phyloP scores from a whole-genome alignment of 345 rosid species.

The Nephelium lappaceum region DNA sequence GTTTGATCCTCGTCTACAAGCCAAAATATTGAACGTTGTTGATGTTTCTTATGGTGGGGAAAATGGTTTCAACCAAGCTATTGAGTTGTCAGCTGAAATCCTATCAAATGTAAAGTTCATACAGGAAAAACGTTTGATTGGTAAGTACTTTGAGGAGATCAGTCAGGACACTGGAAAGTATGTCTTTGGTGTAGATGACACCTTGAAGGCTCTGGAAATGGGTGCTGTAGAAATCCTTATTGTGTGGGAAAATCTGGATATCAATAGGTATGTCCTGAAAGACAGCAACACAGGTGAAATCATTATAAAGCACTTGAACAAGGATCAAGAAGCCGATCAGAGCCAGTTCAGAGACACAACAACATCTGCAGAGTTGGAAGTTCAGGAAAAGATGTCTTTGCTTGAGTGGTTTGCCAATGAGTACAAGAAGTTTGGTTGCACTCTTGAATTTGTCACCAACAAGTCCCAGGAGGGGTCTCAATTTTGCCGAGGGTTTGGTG shows the following conservation, averaged over 20 bases:
- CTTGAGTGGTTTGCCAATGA: constrained; percentile 95
- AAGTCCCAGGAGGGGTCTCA: constrained; percentile 95
- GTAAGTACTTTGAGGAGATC: constrained; percentile 93
- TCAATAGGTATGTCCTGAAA: constrained; percentile 64
- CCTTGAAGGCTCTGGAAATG: constrained; percentile 80
- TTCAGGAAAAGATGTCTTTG: constrained; percentile 71
- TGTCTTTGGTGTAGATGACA: constrained; percentile 87
- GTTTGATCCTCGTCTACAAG: constrained; percentile 97
- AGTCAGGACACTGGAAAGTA: constrained; percentile 94
- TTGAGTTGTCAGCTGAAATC: constrained; percentile 87
- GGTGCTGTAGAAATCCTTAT: constrained; percentile 93
- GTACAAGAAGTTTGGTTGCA: constrained; percentile 83
- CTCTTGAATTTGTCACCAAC: constrained; percentile 84
- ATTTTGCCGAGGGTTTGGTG: constrained; percentile 93
- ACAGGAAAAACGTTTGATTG: constrained; percentile 87
- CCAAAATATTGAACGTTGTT: constrained; percentile 85
- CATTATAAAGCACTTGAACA: constrained; percentile 64
- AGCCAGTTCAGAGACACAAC: constrained; percentile 68
- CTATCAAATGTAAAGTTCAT: constrained; percentile 89
- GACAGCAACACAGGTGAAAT: constrained; percentile 64
- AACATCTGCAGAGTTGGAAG: constrained; percentile 67
- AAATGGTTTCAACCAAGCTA: constrained; percentile 91
- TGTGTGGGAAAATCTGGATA: constrained; percentile 93
- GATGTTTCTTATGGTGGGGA: constrained; percentile 97
- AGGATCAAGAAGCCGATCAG: constrained; percentile 79